Conservation (phyloP, 2,329 filamentous ascomycete species). For the Epichloe sibirici region DNA sequence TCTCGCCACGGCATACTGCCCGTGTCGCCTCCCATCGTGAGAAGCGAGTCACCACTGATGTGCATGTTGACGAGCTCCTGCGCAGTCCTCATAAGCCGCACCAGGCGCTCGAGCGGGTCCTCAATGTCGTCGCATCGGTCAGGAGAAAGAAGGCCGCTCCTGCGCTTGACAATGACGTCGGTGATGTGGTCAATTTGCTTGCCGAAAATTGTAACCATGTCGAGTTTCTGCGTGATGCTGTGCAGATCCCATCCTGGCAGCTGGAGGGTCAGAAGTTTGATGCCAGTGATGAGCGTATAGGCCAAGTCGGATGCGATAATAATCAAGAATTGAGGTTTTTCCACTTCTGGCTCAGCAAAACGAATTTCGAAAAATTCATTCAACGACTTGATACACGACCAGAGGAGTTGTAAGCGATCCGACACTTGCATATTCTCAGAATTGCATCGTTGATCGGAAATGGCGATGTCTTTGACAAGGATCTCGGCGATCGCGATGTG, state of each 20-base stretch:
- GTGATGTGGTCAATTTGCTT: constrained; percentile 19
- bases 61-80: constrained; percentile 20
- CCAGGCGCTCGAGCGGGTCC: constrained; percentile 21
- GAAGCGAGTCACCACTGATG: constrained; percentile 13
- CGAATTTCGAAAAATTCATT: constrained; percentile 27
- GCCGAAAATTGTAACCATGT: constrained; percentile 11
- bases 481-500: constrained; percentile 34
- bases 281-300: constrained; percentile 32
- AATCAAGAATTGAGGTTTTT: constrained; percentile 28
- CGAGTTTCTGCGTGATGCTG: constrained; percentile 22
- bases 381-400: constrained; percentile 29
- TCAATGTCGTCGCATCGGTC: constrained; percentile 8
- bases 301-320: constrained; percentile 35
- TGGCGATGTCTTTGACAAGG: constrained; percentile 33
- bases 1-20: constrained; percentile 10
- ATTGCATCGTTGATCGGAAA: constrained; percentile 26
- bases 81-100: constrained; percentile 19
- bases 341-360: constrained; percentile 18
- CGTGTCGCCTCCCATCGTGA: constrained; percentile 11
- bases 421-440: constrained; percentile 20
- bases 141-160: constrained; percentile 13
- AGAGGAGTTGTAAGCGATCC: constrained; percentile 33
- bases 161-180: constrained; percentile 18
- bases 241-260: constrained; percentile 34
- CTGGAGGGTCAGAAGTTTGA: constrained; percentile 34